Conservation (phyloP, 192 early-diverging fungal genomes). For the Entrophospora sp. region DNA sequence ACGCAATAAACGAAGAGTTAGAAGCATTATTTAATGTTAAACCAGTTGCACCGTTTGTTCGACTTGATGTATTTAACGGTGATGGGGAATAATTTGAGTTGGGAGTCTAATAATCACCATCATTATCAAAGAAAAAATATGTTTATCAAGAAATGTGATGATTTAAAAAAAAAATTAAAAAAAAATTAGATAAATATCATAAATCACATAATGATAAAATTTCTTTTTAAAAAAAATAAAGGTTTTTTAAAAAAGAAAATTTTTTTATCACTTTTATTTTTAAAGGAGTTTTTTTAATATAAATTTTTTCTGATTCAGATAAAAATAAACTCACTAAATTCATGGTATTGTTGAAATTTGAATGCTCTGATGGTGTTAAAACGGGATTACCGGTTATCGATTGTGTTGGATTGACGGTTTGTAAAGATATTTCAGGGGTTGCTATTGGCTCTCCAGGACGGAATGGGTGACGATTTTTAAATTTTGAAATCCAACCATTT, state of each 20-base stretch:
- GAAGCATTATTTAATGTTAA: not conserved
- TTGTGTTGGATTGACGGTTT: not conserved
- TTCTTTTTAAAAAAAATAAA: too few species aligned
- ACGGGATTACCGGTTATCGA: constrained; percentile 11
- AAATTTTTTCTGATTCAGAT: not conserved
- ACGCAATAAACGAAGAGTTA: constrained; percentile 1
- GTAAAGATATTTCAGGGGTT: constrained; percentile 2
- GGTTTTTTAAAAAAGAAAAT: too few species aligned
- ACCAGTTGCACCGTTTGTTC: constrained; percentile 5
- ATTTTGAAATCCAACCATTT: constrained; percentile 21
- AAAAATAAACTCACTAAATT: constrained; percentile 1
- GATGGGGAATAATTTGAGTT: not conserved
- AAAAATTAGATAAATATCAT: too few species aligned
- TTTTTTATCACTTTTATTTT: too few species aligned
- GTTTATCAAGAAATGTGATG: not conserved
- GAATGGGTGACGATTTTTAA: constrained; percentile 13
- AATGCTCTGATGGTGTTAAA: constrained; percentile 9
- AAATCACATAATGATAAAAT: constrained; percentile 9
- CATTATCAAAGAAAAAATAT: not conserved
- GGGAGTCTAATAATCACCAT: not conserved
- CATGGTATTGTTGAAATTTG: not conserved
- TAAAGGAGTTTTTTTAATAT: too few species aligned
- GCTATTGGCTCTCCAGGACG: not conserved
- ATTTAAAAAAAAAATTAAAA: too few species aligned
- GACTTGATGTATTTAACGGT: not conserved